Evolutionary conservation across 2,329 filamentous ascomycete genomes (phyloP).

Genomic region (Chaetothyriales sp.): DNA sequence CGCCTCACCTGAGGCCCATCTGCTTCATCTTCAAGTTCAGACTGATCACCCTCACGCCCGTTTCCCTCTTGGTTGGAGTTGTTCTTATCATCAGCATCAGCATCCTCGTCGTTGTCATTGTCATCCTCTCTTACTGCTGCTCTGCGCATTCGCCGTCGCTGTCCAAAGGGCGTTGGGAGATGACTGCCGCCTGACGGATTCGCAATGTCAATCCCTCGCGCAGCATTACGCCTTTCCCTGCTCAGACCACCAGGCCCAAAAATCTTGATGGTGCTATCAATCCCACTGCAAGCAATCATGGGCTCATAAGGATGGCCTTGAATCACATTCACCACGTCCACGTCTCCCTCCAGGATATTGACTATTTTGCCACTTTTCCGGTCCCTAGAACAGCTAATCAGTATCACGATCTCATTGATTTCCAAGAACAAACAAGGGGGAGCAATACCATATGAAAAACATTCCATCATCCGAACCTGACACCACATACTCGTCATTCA

Average conservation of each 20-base stretch:
- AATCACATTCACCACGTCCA: constrained; percentile 56
- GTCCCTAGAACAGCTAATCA: constrained; percentile 24
- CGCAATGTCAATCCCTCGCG: constrained; percentile 44
- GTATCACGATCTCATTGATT: background rate
- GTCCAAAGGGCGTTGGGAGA: constrained; percentile 19
- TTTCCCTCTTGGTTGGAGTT: background rate
- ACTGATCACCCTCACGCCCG: background rate
- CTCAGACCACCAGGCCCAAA: constrained; percentile 44
- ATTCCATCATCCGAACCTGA: constrained; percentile 54
- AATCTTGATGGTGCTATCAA: constrained; percentile 56
- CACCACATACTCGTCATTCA: constrained; percentile 55
- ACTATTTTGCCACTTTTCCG: constrained; percentile 46
- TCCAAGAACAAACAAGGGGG: background rate
- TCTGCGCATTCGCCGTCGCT: constrained; percentile 11
- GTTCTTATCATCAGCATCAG: constrained; percentile 1
- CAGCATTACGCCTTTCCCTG: constrained; percentile 43
- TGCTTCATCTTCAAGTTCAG: background rate
- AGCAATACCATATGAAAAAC: constrained; percentile 47
- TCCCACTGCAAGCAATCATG: constrained; percentile 51
- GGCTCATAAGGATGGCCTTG: constrained; percentile 57
- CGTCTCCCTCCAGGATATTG: constrained; percentile 53
- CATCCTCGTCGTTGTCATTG: constrained; percentile 8
- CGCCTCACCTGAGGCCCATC: constrained; percentile 25
- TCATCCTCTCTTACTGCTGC: background rate
- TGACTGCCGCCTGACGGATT: constrained; percentile 32